A percentile compares a stretch with the other conserved stretches of the same genome.
These are phyloP conservation scores for Sporothrix luriei DNA, from an alignment of 2,329 filamentous ascomycete genomes.

Conservation along the genomic window DNA sequence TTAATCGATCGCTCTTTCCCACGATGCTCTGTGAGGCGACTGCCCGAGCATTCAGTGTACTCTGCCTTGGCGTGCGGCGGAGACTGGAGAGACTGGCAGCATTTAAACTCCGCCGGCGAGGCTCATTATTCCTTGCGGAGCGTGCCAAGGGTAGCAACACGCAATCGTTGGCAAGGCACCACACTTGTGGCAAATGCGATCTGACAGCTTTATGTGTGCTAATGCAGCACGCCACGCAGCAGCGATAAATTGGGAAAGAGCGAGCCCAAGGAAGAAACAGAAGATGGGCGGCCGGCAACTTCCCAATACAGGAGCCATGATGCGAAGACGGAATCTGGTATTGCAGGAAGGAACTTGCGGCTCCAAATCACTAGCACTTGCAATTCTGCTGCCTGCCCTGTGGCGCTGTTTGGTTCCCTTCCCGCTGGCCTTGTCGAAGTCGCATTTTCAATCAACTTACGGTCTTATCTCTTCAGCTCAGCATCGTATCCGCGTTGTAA, in stretches of 20 bases:
- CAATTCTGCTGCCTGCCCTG: background rate
- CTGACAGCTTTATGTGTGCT: background rate
- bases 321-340: background rate
- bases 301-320: background rate
- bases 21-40: background rate
- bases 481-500: slow-evolving; percentile 11
- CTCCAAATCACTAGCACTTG: background rate
- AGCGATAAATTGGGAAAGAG: background rate
- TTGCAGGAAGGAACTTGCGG: background rate
- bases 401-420: background rate
- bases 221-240: background rate
- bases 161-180: slow-evolving; percentile 20
- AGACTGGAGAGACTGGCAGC: background rate
- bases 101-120: slow-evolving; percentile 10
- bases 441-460: background rate
- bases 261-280: background rate
- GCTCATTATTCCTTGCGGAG: slow-evolving; percentile 10
- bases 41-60: background rate
- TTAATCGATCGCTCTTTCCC: background rate
- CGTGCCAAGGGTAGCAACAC: background rate
- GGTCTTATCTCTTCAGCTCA: slow-evolving; percentile 11
- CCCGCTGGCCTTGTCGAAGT: slow-evolving; percentile 10
- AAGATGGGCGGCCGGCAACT: background rate
- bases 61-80: slow-evolving; percentile 17
- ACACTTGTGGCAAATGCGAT: slow-evolving; percentile 3